Conservation (phyloP, 2,329 filamentous ascomycete species). For the Delphinella strobiligena region DNA sequence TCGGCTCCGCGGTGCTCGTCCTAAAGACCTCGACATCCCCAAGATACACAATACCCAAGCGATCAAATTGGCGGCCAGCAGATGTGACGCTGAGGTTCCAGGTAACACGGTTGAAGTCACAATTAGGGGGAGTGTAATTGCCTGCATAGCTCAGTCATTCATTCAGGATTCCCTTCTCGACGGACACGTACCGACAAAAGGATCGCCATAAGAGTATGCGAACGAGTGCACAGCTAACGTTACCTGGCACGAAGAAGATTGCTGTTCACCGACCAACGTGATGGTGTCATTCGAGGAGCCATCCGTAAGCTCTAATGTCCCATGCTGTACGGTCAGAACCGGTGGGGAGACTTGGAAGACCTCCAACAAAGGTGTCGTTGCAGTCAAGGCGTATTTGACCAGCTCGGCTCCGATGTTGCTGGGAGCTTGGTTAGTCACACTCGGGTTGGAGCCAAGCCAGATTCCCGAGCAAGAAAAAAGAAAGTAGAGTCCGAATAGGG, state of each 20-base stretch:
- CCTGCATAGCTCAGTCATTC: too few relatives aligned
- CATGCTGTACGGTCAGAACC: slow-evolving; percentile 39
- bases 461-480: not conserved
- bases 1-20: slow-evolving; percentile 73
- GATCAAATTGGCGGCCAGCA: slow-evolving; percentile 62
- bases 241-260: slow-evolving; percentile 34
- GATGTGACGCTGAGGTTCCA: slow-evolving; percentile 68
- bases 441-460: not conserved
- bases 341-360: slow-evolving; percentile 61
- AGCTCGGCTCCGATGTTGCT: too few relatives aligned
- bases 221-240: slow-evolving; percentile 62
- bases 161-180: too few relatives aligned
- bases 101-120: slow-evolving; percentile 59
- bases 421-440: too few relatives aligned
- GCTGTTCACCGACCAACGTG: slow-evolving; percentile 14
- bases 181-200: slow-evolving; percentile 66
- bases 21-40: slow-evolving; percentile 71
- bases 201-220: slow-evolving; percentile 58
- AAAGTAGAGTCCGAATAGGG: not conserved
- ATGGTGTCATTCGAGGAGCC: slow-evolving; percentile 16
- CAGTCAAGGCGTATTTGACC: not conserved
- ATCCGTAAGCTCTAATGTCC: slow-evolving; percentile 27
- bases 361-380: slow-evolving; percentile 32
- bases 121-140: slow-evolving; percentile 54
- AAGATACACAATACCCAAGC: slow-evolving; percentile 63